Evolutionary conservation across 441 rosid genomes (phyloP).

Genomic region (Jatropha multifida): DNA sequence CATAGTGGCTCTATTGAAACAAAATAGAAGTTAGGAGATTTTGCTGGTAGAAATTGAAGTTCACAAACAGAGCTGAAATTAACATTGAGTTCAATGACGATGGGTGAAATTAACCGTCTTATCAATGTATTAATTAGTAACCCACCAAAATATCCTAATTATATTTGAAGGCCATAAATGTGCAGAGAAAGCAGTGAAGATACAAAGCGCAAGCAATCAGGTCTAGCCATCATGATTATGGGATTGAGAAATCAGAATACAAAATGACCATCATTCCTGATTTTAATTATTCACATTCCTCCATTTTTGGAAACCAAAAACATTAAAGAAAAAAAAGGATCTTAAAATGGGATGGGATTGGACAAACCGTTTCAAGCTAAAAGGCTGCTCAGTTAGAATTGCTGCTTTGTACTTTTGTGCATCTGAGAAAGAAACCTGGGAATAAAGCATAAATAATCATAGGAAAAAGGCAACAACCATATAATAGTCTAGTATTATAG

Average conservation of each 20-base stretch:
- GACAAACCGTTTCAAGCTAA: conserved; percentile 69
- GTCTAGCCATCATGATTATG: not conserved
- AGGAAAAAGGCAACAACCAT: conserved; percentile 10
- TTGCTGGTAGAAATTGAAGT: too few relatives aligned
- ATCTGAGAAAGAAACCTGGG: conserved; percentile 78
- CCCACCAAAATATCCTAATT: not conserved
- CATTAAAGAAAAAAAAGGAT: not conserved
- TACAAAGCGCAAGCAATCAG: not conserved
- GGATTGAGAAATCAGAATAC: not conserved
- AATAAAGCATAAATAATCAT: conserved; percentile 18
- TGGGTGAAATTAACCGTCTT: not conserved
- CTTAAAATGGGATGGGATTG: not conserved
- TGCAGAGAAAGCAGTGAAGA: not conserved
- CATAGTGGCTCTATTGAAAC: too few relatives aligned
- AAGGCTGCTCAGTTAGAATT: conserved; percentile 65
- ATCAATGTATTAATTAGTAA: not conserved
- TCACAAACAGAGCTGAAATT: too few relatives aligned
- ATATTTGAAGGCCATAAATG: not conserved
- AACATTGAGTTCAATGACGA: too few relatives aligned
- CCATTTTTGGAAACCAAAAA: not conserved
- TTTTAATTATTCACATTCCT: not conserved
- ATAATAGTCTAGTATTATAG: conserved; percentile 2
- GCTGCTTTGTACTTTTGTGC: conserved; percentile 68
- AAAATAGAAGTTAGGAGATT: too few relatives aligned
- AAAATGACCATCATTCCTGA: not conserved